A percentile compares a stretch with the other conserved stretches of the same genome.
Evolutionary conservation across 805 yeast species (phyloP).

Genomic region (Lipomyces sp.): DNA sequence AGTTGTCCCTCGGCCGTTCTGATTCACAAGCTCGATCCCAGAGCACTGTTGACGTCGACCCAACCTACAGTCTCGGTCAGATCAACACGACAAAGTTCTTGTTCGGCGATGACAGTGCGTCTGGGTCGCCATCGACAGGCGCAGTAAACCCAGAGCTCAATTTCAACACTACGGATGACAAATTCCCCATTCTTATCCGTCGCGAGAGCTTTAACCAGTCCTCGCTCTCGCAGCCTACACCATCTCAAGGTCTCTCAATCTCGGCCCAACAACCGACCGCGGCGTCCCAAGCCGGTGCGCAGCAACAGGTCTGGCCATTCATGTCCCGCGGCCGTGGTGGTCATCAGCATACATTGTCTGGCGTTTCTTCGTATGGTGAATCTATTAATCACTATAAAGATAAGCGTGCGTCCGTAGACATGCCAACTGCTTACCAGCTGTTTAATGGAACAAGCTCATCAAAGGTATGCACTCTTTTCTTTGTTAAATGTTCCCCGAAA

Average conservation of each 20-base stretch:
- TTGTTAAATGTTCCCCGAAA: not conserved
- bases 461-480: not conserved
- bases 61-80: conserved; percentile 29
- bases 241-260: conserved; percentile 4
- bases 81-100: conserved; percentile 32
- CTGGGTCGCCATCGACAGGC: conserved; percentile 17
- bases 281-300: conserved; percentile 12
- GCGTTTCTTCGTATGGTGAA: conserved; percentile 9
- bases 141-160: conserved; percentile 28
- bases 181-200: conserved; percentile 45
- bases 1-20: conserved; percentile 19
- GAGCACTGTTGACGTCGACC: conserved; percentile 23
- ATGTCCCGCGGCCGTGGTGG: conserved; percentile 22
- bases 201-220: conserved; percentile 39
- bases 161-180: conserved; percentile 45
- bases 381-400: conserved; percentile 15
- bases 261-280: conserved; percentile 21
- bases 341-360: conserved; percentile 32
- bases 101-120: conserved; percentile 29
- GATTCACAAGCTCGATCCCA: conserved; percentile 15
- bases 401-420: conserved; percentile 23
- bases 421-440: conserved; percentile 13
- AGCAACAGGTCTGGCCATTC: conserved; percentile 27
- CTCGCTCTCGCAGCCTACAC: conserved; percentile 4
- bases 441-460: conserved; percentile 12